Base-by-base conservation (phyloP, 176 grass and related monocot species). In the Metroxylon sagu region DNA sequence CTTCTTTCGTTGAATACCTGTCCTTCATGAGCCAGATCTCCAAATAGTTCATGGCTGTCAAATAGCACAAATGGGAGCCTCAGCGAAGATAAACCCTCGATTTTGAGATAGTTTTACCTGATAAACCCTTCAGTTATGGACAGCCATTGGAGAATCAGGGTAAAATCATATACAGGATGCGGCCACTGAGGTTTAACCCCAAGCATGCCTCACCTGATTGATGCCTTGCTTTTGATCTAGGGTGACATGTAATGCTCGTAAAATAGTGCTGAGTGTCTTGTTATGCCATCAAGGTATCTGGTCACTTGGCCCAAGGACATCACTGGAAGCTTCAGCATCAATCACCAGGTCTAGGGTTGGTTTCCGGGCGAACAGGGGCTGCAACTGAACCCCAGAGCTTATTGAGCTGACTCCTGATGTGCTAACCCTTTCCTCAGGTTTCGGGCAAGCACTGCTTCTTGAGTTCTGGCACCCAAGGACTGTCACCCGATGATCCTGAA, bases 1-100 rank as follows among this genome's bases (percentile, higher is more conserved):
- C 87, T 79, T 73, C 74, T 55, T 97, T 97, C 75, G 65, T 73
- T 26, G 83, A 97, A 61, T 91, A 83, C 54, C 77, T 91, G 50
- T 80, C 83, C 86, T 88, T 78, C 18, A 66, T 55, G 16, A 78
- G 87, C 52, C 77, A 75, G 57, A 97, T 97, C 53, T 90, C 92
- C 5, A 73, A 58, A 62, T 62, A 90, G 70, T 28, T 77, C 72
- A 65, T 74, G 83, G 29, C 65, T 97, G 52, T 85, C 75, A 64
- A 67, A 78, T 51, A 80, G 35, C 80, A 69, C 60, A 68, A 58
- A 52, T 4, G 58, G 60, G 69, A 71, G 64, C 52, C 61, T 17
- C 77, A 67, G 55, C 71, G 76, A 76, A 91, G 92, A 87, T 97
- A 78, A 54, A 5, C 19, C 25, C 12, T 51, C 29, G 10, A 25